These are phyloP conservation scores for Leucoagaricus sp. DNA, from an alignment of 1,284 basidiomycete species.

Conservation along the genomic window DNA sequence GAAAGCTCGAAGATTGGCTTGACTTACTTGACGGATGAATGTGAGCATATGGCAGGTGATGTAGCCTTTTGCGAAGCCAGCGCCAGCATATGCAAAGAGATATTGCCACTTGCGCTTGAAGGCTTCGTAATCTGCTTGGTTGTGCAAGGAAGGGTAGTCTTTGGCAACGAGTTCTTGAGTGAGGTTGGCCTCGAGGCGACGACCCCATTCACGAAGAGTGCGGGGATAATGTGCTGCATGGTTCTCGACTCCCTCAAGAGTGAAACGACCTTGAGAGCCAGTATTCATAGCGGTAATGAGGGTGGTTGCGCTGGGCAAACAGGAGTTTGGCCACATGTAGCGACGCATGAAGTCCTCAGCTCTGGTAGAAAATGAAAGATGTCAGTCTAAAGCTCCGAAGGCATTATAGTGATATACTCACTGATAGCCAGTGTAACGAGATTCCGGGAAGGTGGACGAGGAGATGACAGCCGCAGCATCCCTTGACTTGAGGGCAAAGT, in stretches of 20 bases:
- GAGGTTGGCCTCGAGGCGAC: conserved; percentile 67
- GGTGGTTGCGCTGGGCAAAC: conserved; percentile 79
- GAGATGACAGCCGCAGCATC: conserved; percentile 76
- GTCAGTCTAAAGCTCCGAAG: background rate
- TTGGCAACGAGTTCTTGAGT: conserved; percentile 54
- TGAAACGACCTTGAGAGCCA: conserved; percentile 71
- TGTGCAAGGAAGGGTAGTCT: conserved; percentile 58
- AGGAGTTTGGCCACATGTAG: conserved; percentile 94
- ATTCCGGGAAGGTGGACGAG: conserved; percentile 85
- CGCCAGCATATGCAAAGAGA: conserved; percentile 75
- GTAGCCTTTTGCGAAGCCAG: conserved; percentile 74
- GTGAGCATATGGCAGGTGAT: conserved; percentile 79
- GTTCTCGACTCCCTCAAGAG: conserved; percentile 86
- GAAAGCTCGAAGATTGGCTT: conserved; percentile 1
- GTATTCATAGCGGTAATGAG: conserved; percentile 66
- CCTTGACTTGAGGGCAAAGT: conserved; percentile 75
- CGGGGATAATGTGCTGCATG: conserved; percentile 89
- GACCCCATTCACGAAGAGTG: conserved; percentile 87
- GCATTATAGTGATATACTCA: conserved; percentile 34
- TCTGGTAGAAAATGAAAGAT: conserved; percentile 34
- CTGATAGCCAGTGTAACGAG: conserved; percentile 69
- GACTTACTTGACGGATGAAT: conserved; percentile 56
- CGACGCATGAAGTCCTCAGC: conserved; percentile 89
- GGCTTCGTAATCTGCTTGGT: conserved; percentile 53
- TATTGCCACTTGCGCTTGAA: conserved; percentile 81